Percentiles rank a stretch among this genome's conserved stretches.
Evolutionary conservation across 495 filamentous ascomycete genomes (phyloP).

Genomic region (Aspergillus incahuasiensis): DNA sequence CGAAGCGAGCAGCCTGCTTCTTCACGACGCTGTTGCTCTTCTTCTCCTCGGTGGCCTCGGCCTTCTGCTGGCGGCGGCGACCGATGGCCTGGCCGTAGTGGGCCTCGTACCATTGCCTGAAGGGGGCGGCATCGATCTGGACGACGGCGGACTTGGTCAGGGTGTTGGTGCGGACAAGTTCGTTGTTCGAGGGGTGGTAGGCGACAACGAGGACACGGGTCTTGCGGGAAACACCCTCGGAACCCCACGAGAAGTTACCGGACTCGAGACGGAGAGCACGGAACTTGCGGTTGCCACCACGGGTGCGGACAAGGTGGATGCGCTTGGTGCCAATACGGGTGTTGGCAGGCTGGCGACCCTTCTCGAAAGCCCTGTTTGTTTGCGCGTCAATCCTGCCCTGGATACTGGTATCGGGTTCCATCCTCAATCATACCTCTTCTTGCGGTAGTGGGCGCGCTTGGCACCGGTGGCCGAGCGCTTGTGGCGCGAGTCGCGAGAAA

Average conservation of each 20-base stretch:
- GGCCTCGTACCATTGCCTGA: constrained; percentile 99
- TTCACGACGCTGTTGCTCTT: constrained; percentile 89
- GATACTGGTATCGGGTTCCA: constrained; percentile 1
- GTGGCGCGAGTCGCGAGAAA: constrained; percentile 98
- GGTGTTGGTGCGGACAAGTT: constrained; percentile 99
- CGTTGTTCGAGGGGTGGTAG: constrained; percentile 99
- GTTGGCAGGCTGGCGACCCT: constrained; percentile 97
- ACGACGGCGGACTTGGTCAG: constrained; percentile 97
- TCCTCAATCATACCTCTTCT: constrained; percentile 61
- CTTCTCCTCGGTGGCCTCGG: constrained; percentile 67
- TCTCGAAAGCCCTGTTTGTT: constrained; percentile 89
- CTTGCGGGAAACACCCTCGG: constrained; percentile 95
- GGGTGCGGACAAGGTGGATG: constrained; percentile 97
- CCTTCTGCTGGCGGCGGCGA: constrained; percentile 83
- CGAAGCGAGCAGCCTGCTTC: constrained; percentile 87
- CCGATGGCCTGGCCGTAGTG: constrained; percentile 92
- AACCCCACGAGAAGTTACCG: constrained; percentile 99
- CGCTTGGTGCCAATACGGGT: constrained; percentile 98
- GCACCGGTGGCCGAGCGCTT: constrained; percentile 97
- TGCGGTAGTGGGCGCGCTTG: constrained; percentile 91
- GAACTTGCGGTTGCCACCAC: constrained; percentile 99
- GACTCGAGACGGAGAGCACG: constrained; percentile 98
- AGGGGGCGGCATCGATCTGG: constrained; percentile 96
- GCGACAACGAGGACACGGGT: constrained; percentile 95
- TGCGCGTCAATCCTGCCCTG: constrained; percentile 1